Conservation (phyloP, 116 monocot species). For the Iris pallida region DNA sequence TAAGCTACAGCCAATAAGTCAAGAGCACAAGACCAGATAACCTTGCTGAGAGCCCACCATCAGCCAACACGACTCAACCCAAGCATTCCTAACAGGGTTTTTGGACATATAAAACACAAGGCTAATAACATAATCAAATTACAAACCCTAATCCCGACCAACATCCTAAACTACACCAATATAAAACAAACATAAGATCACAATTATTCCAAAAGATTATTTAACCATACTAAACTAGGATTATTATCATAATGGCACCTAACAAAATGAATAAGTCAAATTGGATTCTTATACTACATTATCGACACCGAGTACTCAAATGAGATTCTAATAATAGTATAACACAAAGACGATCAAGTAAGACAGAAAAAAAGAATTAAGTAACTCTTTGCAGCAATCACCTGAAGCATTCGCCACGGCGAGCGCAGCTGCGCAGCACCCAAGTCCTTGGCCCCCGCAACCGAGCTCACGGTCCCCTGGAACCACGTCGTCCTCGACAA, state of each 20-base stretch:
- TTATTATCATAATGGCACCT: neutral
- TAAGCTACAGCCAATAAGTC: too few relatives aligned
- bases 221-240: neutral
- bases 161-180: too few relatives aligned
- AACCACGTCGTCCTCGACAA: slow-evolving; percentile 17
- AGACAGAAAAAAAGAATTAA: slow-evolving; percentile 1
- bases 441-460: neutral
- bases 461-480: slow-evolving; percentile 23
- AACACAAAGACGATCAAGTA: neutral
- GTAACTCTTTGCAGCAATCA: neutral
- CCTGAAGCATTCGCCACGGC: slow-evolving; percentile 53
- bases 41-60: too few relatives aligned
- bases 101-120: too few relatives aligned
- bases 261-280: neutral
- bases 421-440: slow-evolving; percentile 14
- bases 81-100: too few relatives aligned
- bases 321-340: neutral
- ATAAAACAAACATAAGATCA: too few relatives aligned
- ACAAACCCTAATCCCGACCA: too few relatives aligned
- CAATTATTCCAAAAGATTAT: too few relatives aligned
- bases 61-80: too few relatives aligned
- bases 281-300: too few relatives aligned
- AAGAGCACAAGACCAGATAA: too few relatives aligned
- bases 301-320: neutral
- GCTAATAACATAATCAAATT: too few relatives aligned